A percentile compares a stretch with the other conserved stretches of the same genome.
These are phyloP conservation scores for Fraxinus velutina DNA, from an alignment of 305 asterid species.

Conservation along the genomic window DNA sequence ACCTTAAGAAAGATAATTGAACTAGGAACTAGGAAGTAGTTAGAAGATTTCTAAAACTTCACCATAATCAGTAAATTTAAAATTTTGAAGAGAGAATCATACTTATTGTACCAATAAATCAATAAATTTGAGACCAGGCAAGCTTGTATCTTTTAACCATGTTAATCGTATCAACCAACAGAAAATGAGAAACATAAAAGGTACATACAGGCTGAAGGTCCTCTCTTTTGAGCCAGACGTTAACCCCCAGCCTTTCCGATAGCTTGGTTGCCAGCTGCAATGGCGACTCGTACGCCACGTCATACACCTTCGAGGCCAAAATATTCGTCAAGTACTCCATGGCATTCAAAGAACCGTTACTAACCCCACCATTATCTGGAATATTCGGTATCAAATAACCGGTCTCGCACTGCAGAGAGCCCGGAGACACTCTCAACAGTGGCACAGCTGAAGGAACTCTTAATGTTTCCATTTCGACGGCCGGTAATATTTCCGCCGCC, in stretches of 20 bases:
- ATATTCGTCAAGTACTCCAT: conserved; percentile 81
- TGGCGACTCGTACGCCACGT: conserved; percentile 75
- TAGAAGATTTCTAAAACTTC: not conserved
- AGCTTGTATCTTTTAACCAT: conserved; percentile 1
- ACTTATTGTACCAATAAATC: not conserved
- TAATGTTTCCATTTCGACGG: conserved; percentile 15
- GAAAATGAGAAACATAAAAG: not conserved
- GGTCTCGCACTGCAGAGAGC: conserved; percentile 59
- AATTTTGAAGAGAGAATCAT: not conserved
- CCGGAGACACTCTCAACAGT: conserved; percentile 44
- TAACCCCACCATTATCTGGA: conserved; percentile 18
- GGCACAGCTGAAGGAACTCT: conserved; percentile 29
- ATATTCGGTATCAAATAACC: conserved; percentile 54
- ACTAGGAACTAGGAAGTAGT: not conserved
- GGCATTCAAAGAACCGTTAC: conserved; percentile 34
- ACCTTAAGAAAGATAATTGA: not conserved
- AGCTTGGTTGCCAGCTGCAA: conserved; percentile 72
- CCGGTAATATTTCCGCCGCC: conserved; percentile 27
- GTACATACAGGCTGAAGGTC: conserved; percentile 80
- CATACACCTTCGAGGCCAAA: conserved; percentile 77
- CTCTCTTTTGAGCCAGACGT: conserved; percentile 84
- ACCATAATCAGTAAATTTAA: not conserved
- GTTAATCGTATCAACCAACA: not conserved
- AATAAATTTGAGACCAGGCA: not conserved
- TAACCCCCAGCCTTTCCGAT: conserved; percentile 58